These are phyloP conservation scores for Mortierella claussenii DNA, from an alignment of 192 early-diverging fungal species.

Conservation along the genomic window DNA sequence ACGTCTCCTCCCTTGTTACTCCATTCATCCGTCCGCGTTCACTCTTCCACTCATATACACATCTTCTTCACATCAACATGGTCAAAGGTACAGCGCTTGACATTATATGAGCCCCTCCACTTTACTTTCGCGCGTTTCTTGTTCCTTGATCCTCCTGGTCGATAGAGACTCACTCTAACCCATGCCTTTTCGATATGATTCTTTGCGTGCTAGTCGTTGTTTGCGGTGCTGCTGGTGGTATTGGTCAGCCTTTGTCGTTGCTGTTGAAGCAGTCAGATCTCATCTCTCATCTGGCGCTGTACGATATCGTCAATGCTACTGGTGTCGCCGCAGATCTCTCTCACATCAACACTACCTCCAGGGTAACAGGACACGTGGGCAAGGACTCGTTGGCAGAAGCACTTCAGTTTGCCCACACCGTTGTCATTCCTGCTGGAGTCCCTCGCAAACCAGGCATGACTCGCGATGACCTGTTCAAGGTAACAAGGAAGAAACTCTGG, in stretches of 20 bases:
- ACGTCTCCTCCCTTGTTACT: too few species aligned
- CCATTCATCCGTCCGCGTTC: too few species aligned
- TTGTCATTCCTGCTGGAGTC: slow-evolving; percentile 96
- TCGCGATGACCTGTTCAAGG: slow-evolving; percentile 97
- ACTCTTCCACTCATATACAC: too few species aligned
- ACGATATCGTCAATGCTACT: slow-evolving; percentile 96
- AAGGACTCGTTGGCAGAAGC: slow-evolving; percentile 57
- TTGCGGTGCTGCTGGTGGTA: slow-evolving; percentile 88
- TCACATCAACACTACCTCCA: slow-evolving; percentile 86
- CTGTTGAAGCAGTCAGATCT: slow-evolving; percentile 89
- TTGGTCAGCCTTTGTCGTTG: slow-evolving; percentile 96
- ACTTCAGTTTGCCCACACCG: slow-evolving; percentile 61
- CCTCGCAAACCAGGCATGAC: slow-evolving; percentile 99
- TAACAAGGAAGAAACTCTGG: slow-evolving; percentile 1
- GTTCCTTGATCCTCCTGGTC: too few species aligned
- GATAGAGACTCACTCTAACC: background rate
- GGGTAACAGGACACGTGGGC: slow-evolving; percentile 60
- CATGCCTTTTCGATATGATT: background rate
- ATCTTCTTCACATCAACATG: too few species aligned
- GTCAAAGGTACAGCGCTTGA: background rate
- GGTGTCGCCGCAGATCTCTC: slow-evolving; percentile 95
- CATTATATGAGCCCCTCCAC: background rate
- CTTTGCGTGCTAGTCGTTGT: slow-evolving; percentile 43
- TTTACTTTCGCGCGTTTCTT: background rate
- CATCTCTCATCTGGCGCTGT: slow-evolving; percentile 88